Conservation (phyloP, 495 filamentous ascomycete species). For the Aspergillus wentii region DNA sequence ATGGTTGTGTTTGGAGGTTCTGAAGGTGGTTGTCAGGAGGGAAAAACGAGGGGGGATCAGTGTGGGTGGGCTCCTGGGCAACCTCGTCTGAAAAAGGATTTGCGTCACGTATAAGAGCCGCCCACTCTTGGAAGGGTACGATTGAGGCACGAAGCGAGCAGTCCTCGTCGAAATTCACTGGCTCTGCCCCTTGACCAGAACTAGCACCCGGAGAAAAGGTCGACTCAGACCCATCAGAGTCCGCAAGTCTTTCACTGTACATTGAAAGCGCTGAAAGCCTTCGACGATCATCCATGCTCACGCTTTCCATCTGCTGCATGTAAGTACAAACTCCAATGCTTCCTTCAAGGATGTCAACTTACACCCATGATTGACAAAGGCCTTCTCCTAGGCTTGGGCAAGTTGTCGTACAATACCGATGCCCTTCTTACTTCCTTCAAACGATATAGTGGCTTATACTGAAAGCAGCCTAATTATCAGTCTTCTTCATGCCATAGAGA, state of each 20-base stretch:
- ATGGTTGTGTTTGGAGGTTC: background rate
- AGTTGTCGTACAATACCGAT: slow-evolving; percentile 3
- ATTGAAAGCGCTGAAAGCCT: too few species aligned
- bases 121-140: slow-evolving; percentile 1
- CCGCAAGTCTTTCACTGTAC: too few species aligned
- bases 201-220: too few species aligned
- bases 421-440: slow-evolving; percentile 4
- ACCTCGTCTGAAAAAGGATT: background rate
- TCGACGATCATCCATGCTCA: too few species aligned
- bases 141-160: background rate
- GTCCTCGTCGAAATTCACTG: slow-evolving; percentile 4
- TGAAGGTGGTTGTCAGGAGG: slow-evolving; percentile 2
- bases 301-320: background rate
- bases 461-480: background rate
- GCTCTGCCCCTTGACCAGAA: background rate
- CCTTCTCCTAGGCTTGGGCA: background rate
- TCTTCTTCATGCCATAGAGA: background rate
- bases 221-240: too few species aligned
- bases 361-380: background rate
- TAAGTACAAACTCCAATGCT: background rate
- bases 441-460: slow-evolving; percentile 4
- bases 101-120: slow-evolving; percentile 5
- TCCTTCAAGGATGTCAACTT: background rate
- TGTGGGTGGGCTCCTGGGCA: background rate
- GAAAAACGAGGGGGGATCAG: background rate